Base-by-base conservation (phyloP, 2,329 filamentous ascomycete genomes). In the Aspergillus quadricinctus region DNA sequence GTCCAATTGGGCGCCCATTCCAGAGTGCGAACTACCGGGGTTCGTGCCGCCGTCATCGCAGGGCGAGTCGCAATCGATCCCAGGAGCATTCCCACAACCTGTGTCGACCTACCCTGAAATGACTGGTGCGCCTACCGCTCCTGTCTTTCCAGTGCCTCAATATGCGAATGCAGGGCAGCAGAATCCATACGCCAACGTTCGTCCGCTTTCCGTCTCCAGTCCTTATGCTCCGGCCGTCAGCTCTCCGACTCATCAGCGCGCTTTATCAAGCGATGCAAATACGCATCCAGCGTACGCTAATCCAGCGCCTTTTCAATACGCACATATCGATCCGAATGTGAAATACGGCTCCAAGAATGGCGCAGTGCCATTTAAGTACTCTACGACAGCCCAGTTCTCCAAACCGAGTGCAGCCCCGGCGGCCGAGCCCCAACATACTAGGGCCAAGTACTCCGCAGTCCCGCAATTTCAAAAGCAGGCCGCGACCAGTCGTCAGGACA, bases 31-130 rank as follows among this genome's bases (percentile, higher is more conserved):
- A 61, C 70, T 70, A 25, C 73, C 75, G 14, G 74, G 72, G 1
- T 77, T 72, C 56, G 69, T 77, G n/a, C 74, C 75, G 31, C 74
- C 74, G 11, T 63, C 66, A 1, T 69, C 71, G 21, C 69, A 70
- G 43, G 60, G 61, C 21, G 64, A 59, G 6, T 28, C 50, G 6
- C 59, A 60, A 27, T 56, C 62, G 23, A 72, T 72, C 61, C 67
- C 72, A 1, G 68, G 67, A 5, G 70, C 68, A 4, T 73, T 72
- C 48, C 70, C 72, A 17, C 54, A 60, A 7, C 41, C 60, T 9
- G 48, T 50, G 37, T 65, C 69, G 17, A 61, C 49, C 1, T 67
- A 66, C 56, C 63, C 59, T 4, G 57, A 62, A 43, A 54, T 58
- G 25, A 59, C 57, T 52, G 58, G 62, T 48, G 58, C 61, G 28